Base-by-base conservation (phyloP, 352 stramenopile species). In the Thalassiosira mediterranea region DNA sequence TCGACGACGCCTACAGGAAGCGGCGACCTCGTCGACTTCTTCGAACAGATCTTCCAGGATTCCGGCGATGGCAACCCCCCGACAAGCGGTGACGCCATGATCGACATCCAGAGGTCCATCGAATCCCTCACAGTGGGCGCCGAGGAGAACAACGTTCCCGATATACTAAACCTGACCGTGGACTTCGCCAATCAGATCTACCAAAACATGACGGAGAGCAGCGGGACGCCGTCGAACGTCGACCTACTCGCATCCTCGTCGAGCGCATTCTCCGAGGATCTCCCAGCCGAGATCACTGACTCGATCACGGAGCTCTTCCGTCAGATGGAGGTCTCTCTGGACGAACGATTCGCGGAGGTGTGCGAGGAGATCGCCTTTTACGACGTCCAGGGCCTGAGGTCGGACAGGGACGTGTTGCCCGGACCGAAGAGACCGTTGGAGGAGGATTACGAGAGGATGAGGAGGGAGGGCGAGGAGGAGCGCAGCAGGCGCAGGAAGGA, bases 291-390 rank as follows among this genome's bases (percentile, higher is more conserved):
- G 34, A 72, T 79, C 25, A 62, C 71, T 13, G 70, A 79, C 47
- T 70, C 61, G 26, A 79, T 79, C 32, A 68, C 62, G 4, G 62
- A 79, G 26, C 46, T 79, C 11, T 79, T 79, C 42, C 62, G 62
- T 26, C 34, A 79, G 37, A 32, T 79, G 11, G 71, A 79, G 37
- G 71, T 79, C 10, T 61, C 61, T 47, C 49, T 79, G 21, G 71
- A 79, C 66, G 64, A 79, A 23, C 47, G 71, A 10, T 74, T 79
- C 28, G 63, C 63, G 11, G 61, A 79, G 38, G 65, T 71, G 19
- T 72, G 61, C 25, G 62, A 79, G 61, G 71, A 79, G 29, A 79
- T 79, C 56, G 71, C 71, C 15, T 79, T 79, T 37, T 79, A 79
- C 42, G 71, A 79, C 61, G 60, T 57, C 15, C 61, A 79, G 34